Base-by-base conservation (phyloP, 2,329 filamentous ascomycete genomes). In the Calonectria pteridis region DNA sequence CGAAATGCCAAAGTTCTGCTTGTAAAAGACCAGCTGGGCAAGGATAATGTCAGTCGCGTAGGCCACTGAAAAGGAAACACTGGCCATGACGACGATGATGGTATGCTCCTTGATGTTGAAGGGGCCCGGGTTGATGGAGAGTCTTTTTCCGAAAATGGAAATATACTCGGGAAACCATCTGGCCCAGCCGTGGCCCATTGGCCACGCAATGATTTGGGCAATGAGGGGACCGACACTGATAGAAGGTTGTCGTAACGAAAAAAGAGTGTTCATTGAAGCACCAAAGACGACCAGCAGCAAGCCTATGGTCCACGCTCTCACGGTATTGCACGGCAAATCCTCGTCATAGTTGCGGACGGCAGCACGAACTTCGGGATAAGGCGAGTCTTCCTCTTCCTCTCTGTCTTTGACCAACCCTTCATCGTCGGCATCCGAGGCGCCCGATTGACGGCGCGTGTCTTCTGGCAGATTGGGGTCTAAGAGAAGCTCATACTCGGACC, bases 31-130 rank as follows among this genome's bases (percentile, higher is more conserved):
- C 23, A 91, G 85, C 83, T 94, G 93, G 0, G 93, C 93, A 2
- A 94, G 86, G 55, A 95, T 89, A 35, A 94, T 92, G 77, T 95
- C 93, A 1, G 93, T 95, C 0, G 93, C 93, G 78, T 95, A 95
- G 4, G 93, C 92, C 7, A 89, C 91, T 64, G 86, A 92, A 76
- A 94, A 94, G 6, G 92, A 92, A 7, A 94, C 92, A 80, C 93
- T 91, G 20, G 94, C 93, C 91, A 93, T 93, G 76, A 93, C 90
- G 23, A 92, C 90, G 71, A 94, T 93, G 73, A 94, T 89, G 51
- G 91, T 85, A 80, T 94, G 92, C 80, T 94, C 92, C 82, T 94
- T 94, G 81, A 93, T 88, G 79, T 93, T 94, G 83, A 94, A 94
- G 1, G 92, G 92, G 0, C 91, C 91, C 0, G 92, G 91, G 70